Conservation (phyloP, 78 protist species). For the Dictyostelium brefeldianum region DNA sequence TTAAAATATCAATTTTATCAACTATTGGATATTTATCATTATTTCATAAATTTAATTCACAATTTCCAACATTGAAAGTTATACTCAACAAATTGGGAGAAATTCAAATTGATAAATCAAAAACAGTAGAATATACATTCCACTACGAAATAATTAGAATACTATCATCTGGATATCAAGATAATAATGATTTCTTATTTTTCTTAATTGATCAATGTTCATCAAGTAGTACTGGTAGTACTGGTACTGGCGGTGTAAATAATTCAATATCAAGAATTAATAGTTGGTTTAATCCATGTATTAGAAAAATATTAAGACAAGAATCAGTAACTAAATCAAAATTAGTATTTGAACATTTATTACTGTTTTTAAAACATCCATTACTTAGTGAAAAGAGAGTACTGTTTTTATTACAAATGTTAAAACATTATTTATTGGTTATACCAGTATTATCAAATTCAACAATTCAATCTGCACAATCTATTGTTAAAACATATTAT, state of each 20-base stretch:
- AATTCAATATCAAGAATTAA: background rate
- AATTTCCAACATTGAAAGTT: slow-evolving; percentile 55
- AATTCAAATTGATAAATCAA: background rate
- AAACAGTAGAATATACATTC: slow-evolving; percentile 4
- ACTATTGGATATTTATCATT: slow-evolving; percentile 40
- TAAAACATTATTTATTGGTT: slow-evolving; percentile 55
- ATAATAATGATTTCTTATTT: slow-evolving; percentile 54
- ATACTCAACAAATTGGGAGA: slow-evolving; percentile 12
- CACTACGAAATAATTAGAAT: slow-evolving; percentile 1
- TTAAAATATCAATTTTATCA: slow-evolving; percentile 26
- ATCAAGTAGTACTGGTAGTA: background rate
- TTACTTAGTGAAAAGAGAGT: slow-evolving; percentile 50
- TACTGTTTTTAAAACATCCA: slow-evolving; percentile 68
- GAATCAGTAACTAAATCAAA: slow-evolving; percentile 11
- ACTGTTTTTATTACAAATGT: slow-evolving; percentile 57
- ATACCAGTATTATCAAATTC: slow-evolving; percentile 29
- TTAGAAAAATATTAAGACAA: slow-evolving; percentile 15
- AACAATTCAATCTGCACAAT: background rate
- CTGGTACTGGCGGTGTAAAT: background rate
- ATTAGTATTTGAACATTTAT: slow-evolving; percentile 53
- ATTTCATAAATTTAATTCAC: slow-evolving; percentile 41
- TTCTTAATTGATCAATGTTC: slow-evolving; percentile 58
- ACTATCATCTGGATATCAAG: slow-evolving; percentile 31
- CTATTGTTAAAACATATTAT: slow-evolving; percentile 50
- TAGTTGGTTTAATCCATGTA: slow-evolving; percentile 29